phyloP scores from a whole-genome alignment of 768 basidiomycete species.

The Sarcomyxa edulis region DNA sequence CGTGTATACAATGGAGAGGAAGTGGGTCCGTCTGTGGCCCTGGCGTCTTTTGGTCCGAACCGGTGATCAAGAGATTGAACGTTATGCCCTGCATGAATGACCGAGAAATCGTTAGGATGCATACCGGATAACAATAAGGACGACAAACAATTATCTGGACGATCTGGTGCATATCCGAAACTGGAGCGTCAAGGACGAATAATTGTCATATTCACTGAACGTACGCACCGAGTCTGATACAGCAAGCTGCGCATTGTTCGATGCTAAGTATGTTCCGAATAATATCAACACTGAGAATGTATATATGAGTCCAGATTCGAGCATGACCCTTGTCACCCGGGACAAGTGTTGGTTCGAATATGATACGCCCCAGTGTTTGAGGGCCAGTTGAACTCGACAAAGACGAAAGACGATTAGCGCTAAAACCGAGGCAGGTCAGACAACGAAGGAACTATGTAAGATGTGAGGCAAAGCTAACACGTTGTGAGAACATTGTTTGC shows the following conservation, averaged over 20 bases:
- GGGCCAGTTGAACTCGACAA: slow-evolving; percentile 22
- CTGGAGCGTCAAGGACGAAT: not conserved
- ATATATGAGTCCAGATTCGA: slow-evolving; percentile 36
- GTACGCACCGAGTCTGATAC: slow-evolving; percentile 31
- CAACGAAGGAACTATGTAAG: not conserved
- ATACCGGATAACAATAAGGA: not conserved
- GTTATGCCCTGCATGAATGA: slow-evolving; percentile 37
- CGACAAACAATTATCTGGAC: no score
- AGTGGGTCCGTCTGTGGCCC: no score
- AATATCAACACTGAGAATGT: slow-evolving; percentile 28
- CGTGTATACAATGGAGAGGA: no score
- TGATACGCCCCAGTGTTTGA: slow-evolving; percentile 16
- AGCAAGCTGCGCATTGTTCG: slow-evolving; percentile 29
- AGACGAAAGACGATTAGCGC: slow-evolving; percentile 33
- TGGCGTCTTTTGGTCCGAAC: no score
- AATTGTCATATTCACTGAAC: no score
- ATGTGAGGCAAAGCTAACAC: slow-evolving; percentile 16
- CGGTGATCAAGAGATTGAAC: slow-evolving; percentile 29
- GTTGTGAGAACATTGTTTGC: slow-evolving; percentile 31
- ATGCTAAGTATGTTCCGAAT: slow-evolving; percentile 27
- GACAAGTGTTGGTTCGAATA: slow-evolving; percentile 18
- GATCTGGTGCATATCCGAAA: not conserved
- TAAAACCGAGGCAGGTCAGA: slow-evolving; percentile 8
- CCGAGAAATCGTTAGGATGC: slow-evolving; percentile 17
- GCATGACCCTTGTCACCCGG: slow-evolving; percentile 23